Conservation (phyloP, 768 basidiomycete genomes). For the Tricholoma furcatifolium region DNA sequence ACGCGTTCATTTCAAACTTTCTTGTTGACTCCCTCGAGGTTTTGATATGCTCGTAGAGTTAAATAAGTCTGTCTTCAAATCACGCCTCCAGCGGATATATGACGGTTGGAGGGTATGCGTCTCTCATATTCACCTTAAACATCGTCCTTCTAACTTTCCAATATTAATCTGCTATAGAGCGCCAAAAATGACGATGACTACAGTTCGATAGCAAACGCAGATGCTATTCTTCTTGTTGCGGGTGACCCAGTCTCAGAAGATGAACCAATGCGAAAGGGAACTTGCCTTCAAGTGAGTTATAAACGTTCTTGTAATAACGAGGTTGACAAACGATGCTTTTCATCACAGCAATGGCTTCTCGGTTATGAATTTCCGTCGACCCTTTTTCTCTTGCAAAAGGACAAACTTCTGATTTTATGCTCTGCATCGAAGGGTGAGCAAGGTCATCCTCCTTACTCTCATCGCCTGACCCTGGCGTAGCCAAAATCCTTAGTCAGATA, state of each 20-base stretch:
- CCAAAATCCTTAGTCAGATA: constrained; percentile 84
- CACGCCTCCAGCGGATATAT: constrained; percentile 58
- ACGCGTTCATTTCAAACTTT: constrained; percentile 18
- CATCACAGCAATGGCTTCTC: constrained; percentile 84
- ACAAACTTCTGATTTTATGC: constrained; percentile 76
- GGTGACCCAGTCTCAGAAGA: constrained; percentile 85
- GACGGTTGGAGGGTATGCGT: constrained; percentile 62
- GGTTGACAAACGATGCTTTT: constrained; percentile 16
- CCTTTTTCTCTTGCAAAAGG: constrained; percentile 77
- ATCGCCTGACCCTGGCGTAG: constrained; percentile 36
- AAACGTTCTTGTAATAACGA: background rate
- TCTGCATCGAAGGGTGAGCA: constrained; percentile 82
- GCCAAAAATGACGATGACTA: constrained; percentile 72
- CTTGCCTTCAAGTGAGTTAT: constrained; percentile 79
- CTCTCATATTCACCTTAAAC: constrained; percentile 3
- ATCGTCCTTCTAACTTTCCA: constrained; percentile 12
- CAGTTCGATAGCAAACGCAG: constrained; percentile 61
- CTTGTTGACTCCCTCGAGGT: constrained; percentile 7
- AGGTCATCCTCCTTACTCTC: background rate
- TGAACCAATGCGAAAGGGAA: constrained; percentile 87
- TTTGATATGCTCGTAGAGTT: constrained; percentile 67
- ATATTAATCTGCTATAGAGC: constrained; percentile 41
- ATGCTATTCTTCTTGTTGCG: constrained; percentile 69
- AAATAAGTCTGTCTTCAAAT: constrained; percentile 57
- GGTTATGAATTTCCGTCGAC: constrained; percentile 99